Percentiles rank a stretch among this genome's conserved stretches.
Conservation (phyloP, 2,329 filamentous ascomycete species). For the Neonectria ditissima region DNA sequence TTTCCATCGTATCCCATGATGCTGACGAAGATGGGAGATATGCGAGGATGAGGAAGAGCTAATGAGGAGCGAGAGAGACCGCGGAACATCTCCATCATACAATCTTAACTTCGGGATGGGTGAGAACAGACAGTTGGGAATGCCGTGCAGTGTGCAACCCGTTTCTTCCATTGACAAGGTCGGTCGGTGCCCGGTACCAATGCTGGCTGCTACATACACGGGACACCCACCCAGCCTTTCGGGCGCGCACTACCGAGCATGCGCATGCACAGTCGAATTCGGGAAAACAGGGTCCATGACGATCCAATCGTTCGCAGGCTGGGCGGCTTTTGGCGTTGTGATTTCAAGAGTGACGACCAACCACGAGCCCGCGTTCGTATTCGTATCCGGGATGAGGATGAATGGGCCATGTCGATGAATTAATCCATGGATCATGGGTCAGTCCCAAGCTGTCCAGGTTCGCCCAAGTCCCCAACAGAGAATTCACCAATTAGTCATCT, state of each 20-base stretch:
- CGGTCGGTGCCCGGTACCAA: neutral
- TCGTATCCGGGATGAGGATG: slow-evolving; percentile 33
- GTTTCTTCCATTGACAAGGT: neutral
- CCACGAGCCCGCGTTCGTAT: slow-evolving; percentile 36
- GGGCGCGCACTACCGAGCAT: slow-evolving; percentile 3
- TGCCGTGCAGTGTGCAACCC: slow-evolving; percentile 14
- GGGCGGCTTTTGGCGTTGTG: neutral
- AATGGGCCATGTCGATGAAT: neutral
- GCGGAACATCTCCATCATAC: too few species aligned
- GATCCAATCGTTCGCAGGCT: slow-evolving; percentile 16
- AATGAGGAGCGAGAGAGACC: neutral
- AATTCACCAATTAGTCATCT: slow-evolving; percentile 29
- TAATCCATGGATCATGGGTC: neutral
- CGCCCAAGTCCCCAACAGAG: neutral
- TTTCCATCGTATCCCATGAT: neutral
- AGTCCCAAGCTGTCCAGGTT: neutral
- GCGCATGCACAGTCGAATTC: slow-evolving; percentile 28
- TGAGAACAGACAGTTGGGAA: slow-evolving; percentile 5
- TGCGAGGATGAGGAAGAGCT: neutral
- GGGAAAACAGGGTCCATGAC: slow-evolving; percentile 11
- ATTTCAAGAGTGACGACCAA: slow-evolving; percentile 1
- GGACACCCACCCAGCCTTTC: neutral
- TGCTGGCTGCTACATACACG: neutral
- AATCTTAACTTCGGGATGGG: slow-evolving; percentile 9
- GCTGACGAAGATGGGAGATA: neutral